Evolutionary conservation across 306 rosid species (phyloP).

Genomic region (Psophocarpus tetragonolobus): DNA sequence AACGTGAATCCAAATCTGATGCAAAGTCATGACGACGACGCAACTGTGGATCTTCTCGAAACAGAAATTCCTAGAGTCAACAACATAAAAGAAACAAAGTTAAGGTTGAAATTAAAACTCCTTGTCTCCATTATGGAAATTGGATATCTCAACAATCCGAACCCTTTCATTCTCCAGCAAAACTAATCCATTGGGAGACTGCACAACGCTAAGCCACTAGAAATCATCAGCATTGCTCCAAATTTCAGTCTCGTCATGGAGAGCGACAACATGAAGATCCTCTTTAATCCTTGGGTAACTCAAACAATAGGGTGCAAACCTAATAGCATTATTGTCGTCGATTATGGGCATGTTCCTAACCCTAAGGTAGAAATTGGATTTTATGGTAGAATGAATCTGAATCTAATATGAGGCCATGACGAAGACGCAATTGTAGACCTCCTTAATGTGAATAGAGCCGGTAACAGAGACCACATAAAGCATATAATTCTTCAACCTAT

Average conservation of each 20-base stretch:
- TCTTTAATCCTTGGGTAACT: constrained; percentile 62
- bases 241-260: constrained; percentile 64
- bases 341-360: constrained; percentile 94
- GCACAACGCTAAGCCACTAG: constrained; percentile 72
- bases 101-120: constrained; percentile 34
- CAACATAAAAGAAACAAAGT: constrained; percentile 12
- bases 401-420: constrained; percentile 84
- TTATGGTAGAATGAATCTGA: constrained; percentile 70
- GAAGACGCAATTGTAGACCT: constrained; percentile 65
- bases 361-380: constrained; percentile 69
- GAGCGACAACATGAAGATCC: constrained; percentile 64
- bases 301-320: constrained; percentile 84
- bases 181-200: constrained; percentile 82
- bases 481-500: constrained; percentile 62
- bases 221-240: constrained; percentile 95
- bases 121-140: constrained; percentile 20
- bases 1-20: constrained; percentile 87
- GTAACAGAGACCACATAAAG: constrained; percentile 69
- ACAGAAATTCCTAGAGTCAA: too few relatives aligned
- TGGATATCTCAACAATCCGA: constrained; percentile 43
- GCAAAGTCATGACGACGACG: constrained; percentile 67
- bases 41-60: too few relatives aligned
- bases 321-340: constrained; percentile 58
- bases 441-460: constrained; percentile 72
- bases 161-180: constrained; percentile 71